These are phyloP conservation scores for Rhizoclosmatium sp. DNA, from an alignment of 192 early-diverging fungal genomes.

Conservation along the genomic window DNA sequence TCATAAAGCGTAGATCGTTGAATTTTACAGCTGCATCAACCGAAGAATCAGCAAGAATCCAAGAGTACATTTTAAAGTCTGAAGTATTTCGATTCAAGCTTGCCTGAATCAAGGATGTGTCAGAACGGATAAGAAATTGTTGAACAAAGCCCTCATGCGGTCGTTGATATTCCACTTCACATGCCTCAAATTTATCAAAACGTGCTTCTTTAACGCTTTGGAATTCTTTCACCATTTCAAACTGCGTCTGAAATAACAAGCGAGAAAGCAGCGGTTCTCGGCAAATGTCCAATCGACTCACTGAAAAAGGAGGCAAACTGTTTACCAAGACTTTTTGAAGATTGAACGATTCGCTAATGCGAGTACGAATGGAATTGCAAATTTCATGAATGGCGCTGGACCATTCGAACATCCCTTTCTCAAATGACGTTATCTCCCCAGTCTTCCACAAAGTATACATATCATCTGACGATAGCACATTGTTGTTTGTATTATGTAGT, in stretches of 20 bases:
- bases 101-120: conserved; percentile 9
- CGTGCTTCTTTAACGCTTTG: conserved; percentile 12
- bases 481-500: neutral
- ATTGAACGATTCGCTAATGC: neutral
- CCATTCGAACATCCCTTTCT: neutral
- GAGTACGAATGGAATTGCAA: neutral
- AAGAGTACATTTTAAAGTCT: conserved; percentile 8
- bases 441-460: conserved; percentile 33
- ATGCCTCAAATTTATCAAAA: neutral
- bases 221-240: conserved; percentile 37
- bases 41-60: neutral
- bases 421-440: neutral
- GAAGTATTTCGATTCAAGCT: conserved; percentile 5
- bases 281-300: conserved; percentile 41
- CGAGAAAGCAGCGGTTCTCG: conserved; percentile 32
- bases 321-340: conserved; percentile 35
- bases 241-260: conserved; percentile 43
- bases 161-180: conserved; percentile 11
- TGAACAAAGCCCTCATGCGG: neutral
- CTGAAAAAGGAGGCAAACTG: conserved; percentile 27
- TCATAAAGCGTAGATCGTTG: conserved; percentile 39
- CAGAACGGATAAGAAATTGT: neutral
- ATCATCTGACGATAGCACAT: neutral
- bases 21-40: conserved; percentile 29
- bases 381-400: neutral